phyloP scores from a whole-genome alignment of 768 basidiomycete species.

The Dentipellis sp. region DNA sequence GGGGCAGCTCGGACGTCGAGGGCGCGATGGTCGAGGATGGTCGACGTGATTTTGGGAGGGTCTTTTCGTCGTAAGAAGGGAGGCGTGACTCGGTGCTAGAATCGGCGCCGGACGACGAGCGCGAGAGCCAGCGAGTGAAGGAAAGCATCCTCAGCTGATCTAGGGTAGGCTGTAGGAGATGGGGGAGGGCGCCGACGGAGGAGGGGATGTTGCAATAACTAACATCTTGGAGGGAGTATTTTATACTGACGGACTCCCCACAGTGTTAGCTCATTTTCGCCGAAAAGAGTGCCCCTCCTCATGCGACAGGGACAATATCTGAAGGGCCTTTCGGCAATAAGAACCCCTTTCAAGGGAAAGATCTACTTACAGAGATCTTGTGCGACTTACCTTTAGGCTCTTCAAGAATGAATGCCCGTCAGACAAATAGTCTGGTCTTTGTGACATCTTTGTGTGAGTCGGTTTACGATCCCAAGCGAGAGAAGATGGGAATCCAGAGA shows the following conservation, averaged over 20 bases:
- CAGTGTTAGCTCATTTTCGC: background rate
- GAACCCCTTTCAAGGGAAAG: background rate
- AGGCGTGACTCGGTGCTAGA: background rate
- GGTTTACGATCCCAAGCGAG: background rate
- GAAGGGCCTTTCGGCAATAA: background rate
- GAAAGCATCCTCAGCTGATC: conserved; percentile 1
- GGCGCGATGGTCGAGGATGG: conserved; percentile 2
- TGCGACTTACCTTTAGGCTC: conserved; percentile 2
- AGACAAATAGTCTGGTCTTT: conserved; percentile 1
- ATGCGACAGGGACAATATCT: background rate
- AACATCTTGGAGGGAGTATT: background rate
- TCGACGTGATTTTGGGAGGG: conserved; percentile 5
- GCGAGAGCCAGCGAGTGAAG: conserved; percentile 7
- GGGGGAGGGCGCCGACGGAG: conserved; percentile 3
- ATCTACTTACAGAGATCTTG: background rate
- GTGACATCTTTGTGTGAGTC: conserved; percentile 1
- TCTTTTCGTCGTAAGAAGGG: conserved; percentile 4
- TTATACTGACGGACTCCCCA: background rate
- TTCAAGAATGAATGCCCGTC: background rate
- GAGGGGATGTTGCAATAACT: background rate
- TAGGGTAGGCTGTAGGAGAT: background rate
- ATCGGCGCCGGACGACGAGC: conserved; percentile 2
- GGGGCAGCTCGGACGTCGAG: background rate
- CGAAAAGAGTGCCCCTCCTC: background rate
- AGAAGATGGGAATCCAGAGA: background rate